Evolutionary conservation across 768 basidiomycete genomes (phyloP).

Genomic region (Artomyces pyxidatus): DNA sequence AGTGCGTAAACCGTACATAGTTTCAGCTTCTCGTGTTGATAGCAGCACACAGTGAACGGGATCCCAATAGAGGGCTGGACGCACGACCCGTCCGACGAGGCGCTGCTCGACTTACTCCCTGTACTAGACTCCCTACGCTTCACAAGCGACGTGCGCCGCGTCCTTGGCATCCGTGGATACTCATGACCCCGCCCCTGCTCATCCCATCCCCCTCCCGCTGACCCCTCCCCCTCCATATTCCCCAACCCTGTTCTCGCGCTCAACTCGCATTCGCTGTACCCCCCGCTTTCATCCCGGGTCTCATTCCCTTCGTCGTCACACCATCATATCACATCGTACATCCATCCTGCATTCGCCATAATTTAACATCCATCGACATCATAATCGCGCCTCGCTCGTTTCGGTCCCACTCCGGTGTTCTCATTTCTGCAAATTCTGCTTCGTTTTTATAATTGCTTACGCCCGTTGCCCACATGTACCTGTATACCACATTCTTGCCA

Average conservation of each 20-base stretch:
- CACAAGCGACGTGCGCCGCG: conserved; percentile 88
- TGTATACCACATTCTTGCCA: conserved; percentile 13
- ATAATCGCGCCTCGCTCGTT: background rate
- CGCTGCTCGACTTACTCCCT: conserved; percentile 89
- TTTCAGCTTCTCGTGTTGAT: background rate
- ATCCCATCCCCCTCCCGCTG: background rate
- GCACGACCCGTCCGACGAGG: conserved; percentile 93
- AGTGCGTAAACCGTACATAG: conserved; percentile 39
- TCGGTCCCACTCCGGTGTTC: background rate
- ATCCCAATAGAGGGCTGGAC: conserved; percentile 99
- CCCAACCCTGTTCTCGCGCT: background rate
- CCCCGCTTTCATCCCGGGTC: background rate
- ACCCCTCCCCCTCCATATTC: background rate
- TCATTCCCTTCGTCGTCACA: background rate
- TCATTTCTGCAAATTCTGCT: background rate
- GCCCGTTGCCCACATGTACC: conserved; percentile 8
- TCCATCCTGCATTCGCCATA: background rate
- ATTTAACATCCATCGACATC: background rate
- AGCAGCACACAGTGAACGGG: conserved; percentile 75
- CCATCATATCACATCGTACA: background rate
- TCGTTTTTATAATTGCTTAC: background rate
- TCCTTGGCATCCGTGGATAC: conserved; percentile 68
- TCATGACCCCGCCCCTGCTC: conserved; percentile 23
- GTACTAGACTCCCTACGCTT: conserved; percentile 94
- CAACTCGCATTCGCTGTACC: background rate